Percentiles rank a stretch among this genome's conserved stretches.
Conservation (phyloP, 192 early-diverging fungal species). For the Dimargaris cristalligena region DNA sequence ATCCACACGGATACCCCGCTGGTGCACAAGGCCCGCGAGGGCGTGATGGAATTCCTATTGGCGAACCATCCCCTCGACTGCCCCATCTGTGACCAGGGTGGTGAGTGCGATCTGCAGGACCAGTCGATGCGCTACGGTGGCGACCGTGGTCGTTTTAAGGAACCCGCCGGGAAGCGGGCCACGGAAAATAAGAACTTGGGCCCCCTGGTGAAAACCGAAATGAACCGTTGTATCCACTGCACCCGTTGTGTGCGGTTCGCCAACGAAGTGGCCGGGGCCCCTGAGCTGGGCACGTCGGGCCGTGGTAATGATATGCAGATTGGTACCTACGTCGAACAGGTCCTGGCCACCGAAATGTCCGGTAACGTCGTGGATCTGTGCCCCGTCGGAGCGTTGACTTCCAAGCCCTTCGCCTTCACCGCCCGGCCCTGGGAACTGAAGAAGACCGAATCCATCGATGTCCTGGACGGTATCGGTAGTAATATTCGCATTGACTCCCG, state of each 20-base stretch:
- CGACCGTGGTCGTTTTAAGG: conserved; percentile 79
- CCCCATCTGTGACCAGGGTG: conserved; percentile 98
- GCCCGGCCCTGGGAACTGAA: conserved; percentile 94
- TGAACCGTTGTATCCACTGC: conserved; percentile 99
- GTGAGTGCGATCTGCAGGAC: conserved; percentile 98
- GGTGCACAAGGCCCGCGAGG: conserved; percentile 93
- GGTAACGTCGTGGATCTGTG: conserved; percentile 97
- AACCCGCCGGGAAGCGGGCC: conserved; percentile 78
- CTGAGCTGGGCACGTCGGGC: conserved; percentile 87
- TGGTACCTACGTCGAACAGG: conserved; percentile 83
- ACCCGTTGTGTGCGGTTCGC: conserved; percentile 96
- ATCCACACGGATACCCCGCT: conserved; percentile 86
- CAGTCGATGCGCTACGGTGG: conserved; percentile 90
- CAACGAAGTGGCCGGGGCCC: conserved; percentile 92
- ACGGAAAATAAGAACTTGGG: conserved; percentile 96
- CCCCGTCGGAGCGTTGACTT: conserved; percentile 93
- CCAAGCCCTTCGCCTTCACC: conserved; percentile 89
- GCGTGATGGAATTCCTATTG: conserved; percentile 84
- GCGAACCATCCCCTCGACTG: conserved; percentile 98
- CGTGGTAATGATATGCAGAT: conserved; percentile 98
- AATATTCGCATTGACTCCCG: conserved; percentile 93
- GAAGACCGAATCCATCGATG: conserved; percentile 90
- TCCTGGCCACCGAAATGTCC: conserved; percentile 84
- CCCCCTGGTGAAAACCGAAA: conserved; percentile 86
- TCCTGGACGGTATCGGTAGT: conserved; percentile 83